A percentile compares a stretch with the other conserved stretches of the same genome.
Conservation (phyloP, 495 filamentous ascomycete genomes). For the Baudoinia panamericana region DNA sequence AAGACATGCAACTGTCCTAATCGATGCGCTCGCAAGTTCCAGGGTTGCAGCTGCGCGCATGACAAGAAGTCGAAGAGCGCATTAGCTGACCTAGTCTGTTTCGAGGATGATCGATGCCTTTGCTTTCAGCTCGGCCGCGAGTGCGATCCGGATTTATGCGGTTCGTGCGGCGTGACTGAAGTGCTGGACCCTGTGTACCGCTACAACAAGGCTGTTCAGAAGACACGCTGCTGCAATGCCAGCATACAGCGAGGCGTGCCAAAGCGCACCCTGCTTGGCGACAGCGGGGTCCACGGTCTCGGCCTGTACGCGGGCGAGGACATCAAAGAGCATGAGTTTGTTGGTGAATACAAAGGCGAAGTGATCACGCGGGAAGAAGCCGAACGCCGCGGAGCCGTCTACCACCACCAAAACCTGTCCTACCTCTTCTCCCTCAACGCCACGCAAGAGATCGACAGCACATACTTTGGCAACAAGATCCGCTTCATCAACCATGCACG, state of each 20-base stretch:
- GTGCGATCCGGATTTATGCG: conserved; percentile 58
- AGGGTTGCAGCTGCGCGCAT: conserved; percentile 47
- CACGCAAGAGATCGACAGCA: conserved; percentile 36
- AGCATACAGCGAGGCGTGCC: conserved; percentile 46
- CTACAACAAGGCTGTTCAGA: conserved; percentile 38
- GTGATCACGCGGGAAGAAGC: conserved; percentile 51
- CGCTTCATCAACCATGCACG: conserved; percentile 60
- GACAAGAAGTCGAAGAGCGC: conserved; percentile 29
- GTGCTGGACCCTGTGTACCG: conserved; percentile 48
- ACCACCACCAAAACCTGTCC: conserved; percentile 44
- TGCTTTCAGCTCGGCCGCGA: conserved; percentile 51
- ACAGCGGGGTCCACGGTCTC: conserved; percentile 47
- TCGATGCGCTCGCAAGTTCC: conserved; percentile 49
- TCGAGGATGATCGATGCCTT: conserved; percentile 39
- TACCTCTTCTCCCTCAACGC: conserved; percentile 52
- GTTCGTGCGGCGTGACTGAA: conserved; percentile 48
- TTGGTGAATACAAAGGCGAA: conserved; percentile 65
- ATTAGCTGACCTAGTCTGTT: conserved; percentile 35
- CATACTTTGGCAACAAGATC: conserved; percentile 37
- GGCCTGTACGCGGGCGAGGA: conserved; percentile 53
- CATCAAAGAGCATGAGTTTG: conserved; percentile 44
- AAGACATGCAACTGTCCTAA: conserved; percentile 49
- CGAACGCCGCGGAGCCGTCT: conserved; percentile 51
- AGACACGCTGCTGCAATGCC: conserved; percentile 48
- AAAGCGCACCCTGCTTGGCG: conserved; percentile 48